Percentiles rank a stretch among this genome's conserved stretches.
Evolutionary conservation across 2,329 filamentous ascomycete species (phyloP).

Genomic region (Achaetomium macrosporum): DNA sequence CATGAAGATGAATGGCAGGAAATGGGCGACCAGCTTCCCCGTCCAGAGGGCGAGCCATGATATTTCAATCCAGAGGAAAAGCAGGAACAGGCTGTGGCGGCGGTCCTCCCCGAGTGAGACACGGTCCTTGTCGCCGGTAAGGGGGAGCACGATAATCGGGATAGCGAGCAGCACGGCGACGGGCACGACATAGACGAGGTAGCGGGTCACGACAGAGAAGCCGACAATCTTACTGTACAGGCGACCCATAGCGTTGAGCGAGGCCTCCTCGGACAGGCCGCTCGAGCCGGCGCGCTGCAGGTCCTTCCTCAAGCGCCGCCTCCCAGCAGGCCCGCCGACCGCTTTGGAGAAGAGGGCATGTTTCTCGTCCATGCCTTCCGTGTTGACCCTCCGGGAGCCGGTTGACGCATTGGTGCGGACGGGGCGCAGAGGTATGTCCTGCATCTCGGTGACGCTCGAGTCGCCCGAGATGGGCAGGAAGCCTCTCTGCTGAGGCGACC

Average conservation of each 20-base stretch:
- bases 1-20: conserved; percentile 58
- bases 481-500: conserved; percentile 37
- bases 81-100: conserved; percentile 44
- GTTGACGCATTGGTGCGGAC: conserved; percentile 51
- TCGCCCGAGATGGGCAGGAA: conserved; percentile 40
- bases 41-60: conserved; percentile 63
- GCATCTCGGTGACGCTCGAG: conserved; percentile 26
- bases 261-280: conserved; percentile 44
- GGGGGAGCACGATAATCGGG: conserved; percentile 52
- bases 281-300: conserved; percentile 38
- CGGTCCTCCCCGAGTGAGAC: conserved; percentile 33
- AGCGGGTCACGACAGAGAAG: conserved; percentile 59
- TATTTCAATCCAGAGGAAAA: conserved; percentile 65
- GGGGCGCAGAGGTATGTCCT: conserved; percentile 50
- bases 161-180: conserved; percentile 55
- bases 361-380: conserved; percentile 44
- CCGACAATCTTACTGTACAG: conserved; percentile 59
- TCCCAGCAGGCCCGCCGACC: conserved; percentile 36
- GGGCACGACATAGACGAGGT: conserved; percentile 62
- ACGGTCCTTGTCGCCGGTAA: conserved; percentile 32
- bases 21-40: conserved; percentile 58
- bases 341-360: conserved; percentile 34
- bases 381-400: conserved; percentile 38
- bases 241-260: conserved; percentile 59
- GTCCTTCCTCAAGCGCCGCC: conserved; percentile 42